Evolutionary conservation across 2,329 filamentous ascomycete species (phyloP).

Genomic region (Amylocarpus encephaloides): DNA sequence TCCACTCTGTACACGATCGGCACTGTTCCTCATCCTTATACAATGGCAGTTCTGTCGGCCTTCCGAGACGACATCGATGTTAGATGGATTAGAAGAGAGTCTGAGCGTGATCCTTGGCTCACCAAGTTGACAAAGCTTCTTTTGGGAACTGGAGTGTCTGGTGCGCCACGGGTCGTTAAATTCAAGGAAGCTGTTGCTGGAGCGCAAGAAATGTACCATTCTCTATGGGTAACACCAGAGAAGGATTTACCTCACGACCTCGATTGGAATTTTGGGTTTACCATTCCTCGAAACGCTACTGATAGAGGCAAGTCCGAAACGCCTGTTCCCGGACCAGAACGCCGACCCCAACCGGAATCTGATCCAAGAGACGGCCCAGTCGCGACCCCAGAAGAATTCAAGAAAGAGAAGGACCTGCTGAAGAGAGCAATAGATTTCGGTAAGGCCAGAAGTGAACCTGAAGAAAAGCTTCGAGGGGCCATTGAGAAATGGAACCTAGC

Average conservation of each 20-base stretch:
- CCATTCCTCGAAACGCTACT: constrained; percentile 54
- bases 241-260: constrained; percentile 55
- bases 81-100: constrained; percentile 59
- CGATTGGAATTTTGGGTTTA: constrained; percentile 87
- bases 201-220: constrained; percentile 54
- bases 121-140: constrained; percentile 62
- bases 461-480: constrained; percentile 44
- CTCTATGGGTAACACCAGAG: constrained; percentile 78
- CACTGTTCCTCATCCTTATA: constrained; percentile 87
- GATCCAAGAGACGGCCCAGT: constrained; percentile 44
- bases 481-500: constrained; percentile 64
- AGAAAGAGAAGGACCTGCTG: constrained; percentile 50
- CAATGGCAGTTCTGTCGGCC: constrained; percentile 62
- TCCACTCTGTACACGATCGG: constrained; percentile 73
- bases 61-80: constrained; percentile 55
- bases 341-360: constrained; percentile 44
- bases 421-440: constrained; percentile 45
- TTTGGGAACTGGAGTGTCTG: constrained; percentile 56
- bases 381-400: constrained; percentile 46
- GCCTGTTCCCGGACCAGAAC: constrained; percentile 52
- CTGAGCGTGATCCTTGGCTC: constrained; percentile 75
- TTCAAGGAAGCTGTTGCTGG: constrained; percentile 80
- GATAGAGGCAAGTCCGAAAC: constrained; percentile 49
- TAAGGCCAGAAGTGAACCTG: constrained; percentile 37
- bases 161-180: constrained; percentile 58